Conservation (phyloP, 169 alveolate genomes). For the Eimeria falciformis region DNA sequence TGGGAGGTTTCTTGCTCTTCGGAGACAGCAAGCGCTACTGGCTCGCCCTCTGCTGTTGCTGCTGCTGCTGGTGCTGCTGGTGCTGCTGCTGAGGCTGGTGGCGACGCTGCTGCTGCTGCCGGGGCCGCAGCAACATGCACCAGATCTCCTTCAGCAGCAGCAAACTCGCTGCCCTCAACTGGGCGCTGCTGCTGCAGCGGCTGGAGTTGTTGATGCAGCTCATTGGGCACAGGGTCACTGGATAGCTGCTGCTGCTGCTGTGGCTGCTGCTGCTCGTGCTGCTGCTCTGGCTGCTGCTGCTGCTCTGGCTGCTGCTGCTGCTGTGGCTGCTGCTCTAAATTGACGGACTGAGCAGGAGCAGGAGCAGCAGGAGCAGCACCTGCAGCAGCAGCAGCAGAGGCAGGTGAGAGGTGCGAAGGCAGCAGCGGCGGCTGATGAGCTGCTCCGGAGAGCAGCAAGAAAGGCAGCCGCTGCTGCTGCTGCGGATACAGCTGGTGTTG, state of each 20-base stretch:
- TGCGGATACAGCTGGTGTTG: too few relatives aligned
- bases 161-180: too few relatives aligned
- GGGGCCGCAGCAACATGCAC: slow-evolving; percentile 16
- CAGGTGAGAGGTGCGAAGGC: neutral
- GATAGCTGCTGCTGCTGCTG: slow-evolving; percentile 1
- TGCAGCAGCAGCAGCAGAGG: slow-evolving; percentile 23
- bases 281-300: slow-evolving; percentile 55
- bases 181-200: slow-evolving; percentile 11
- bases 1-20: too few relatives aligned
- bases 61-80: neutral
- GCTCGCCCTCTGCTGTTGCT: neutral
- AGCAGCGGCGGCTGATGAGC: neutral
- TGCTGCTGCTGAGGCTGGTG: neutral
- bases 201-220: neutral
- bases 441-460: neutral
- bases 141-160: neutral
- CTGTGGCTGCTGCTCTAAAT: slow-evolving; percentile 27
- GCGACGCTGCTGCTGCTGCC: neutral
- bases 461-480: neutral
- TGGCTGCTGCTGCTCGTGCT: slow-evolving; percentile 16
- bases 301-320: slow-evolving; percentile 15
- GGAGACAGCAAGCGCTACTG: neutral
- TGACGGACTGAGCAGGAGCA: neutral
- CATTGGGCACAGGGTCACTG: neutral
- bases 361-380: slow-evolving; percentile 42